These are phyloP conservation scores for Phascolomyces articulosus DNA, from an alignment of 371 early-diverging fungal species.

Conservation along the genomic window DNA sequence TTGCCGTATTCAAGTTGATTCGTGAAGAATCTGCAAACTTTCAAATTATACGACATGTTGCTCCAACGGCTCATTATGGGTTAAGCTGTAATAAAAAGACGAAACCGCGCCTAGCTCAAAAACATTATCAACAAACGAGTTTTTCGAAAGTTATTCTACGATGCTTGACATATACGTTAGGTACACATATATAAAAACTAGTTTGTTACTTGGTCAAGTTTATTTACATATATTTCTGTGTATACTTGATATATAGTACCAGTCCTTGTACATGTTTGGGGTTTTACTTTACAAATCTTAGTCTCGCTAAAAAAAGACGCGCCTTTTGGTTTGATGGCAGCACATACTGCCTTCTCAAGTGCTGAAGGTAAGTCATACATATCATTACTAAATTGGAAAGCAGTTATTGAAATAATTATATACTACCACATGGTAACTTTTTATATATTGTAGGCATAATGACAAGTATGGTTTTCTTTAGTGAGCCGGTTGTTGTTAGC, in stretches of 20 bases:
- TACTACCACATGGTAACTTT: not conserved
- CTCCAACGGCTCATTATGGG: not conserved
- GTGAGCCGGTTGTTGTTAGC: conserved; percentile 25
- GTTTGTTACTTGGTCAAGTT: not conserved
- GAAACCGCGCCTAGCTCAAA: not conserved
- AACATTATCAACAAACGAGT: not conserved
- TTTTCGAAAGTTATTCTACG: conserved; percentile 19
- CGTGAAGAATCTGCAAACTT: conserved; percentile 10
- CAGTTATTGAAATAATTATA: not conserved
- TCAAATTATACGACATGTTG: not conserved
- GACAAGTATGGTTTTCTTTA: conserved; percentile 31
- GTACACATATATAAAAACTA: conserved; percentile 5
- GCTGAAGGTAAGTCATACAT: conserved; percentile 10
- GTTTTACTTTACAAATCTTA: conserved; percentile 22
- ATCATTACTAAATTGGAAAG: too few species aligned
- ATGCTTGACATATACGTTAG: conserved; percentile 32
- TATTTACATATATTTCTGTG: not conserved
- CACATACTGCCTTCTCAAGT: conserved; percentile 9
- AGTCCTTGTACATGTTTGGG: conserved; percentile 25
- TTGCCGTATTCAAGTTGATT: conserved; percentile 21
- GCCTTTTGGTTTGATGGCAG: conserved; percentile 8
- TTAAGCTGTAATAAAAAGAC: not conserved
- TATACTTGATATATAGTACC: conserved; percentile 18
- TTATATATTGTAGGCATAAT: conserved; percentile 20
- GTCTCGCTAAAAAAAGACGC: not conserved